Evolutionary conservation across 176 grass and related monocot genomes (phyloP).

Genomic region (Thinopyrum elongatum): DNA sequence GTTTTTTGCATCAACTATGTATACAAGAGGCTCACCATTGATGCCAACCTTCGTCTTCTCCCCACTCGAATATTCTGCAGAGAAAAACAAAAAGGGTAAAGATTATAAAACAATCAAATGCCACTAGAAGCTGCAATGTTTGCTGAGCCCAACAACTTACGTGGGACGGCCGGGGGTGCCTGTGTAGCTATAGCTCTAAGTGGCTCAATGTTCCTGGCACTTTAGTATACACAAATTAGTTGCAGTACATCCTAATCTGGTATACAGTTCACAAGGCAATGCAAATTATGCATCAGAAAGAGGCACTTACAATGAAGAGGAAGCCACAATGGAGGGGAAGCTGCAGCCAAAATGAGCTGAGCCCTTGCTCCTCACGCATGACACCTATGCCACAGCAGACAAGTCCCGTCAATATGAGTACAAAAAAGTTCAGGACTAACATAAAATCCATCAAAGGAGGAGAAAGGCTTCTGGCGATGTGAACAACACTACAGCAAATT

Average conservation of each 20-base stretch:
- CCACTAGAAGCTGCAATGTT: background rate
- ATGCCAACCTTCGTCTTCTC: slow-evolving; percentile 88
- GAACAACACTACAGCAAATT: background rate
- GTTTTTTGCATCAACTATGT: background rate
- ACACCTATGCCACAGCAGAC: slow-evolving; percentile 26
- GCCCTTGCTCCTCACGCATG: slow-evolving; percentile 19
- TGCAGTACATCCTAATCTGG: background rate
- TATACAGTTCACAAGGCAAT: background rate
- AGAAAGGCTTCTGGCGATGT: background rate
- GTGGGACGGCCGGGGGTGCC: slow-evolving; percentile 61
- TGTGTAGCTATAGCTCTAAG: slow-evolving; percentile 73
- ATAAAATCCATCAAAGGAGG: background rate
- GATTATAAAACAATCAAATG: background rate
- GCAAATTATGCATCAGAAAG: background rate
- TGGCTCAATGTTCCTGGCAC: slow-evolving; percentile 56
- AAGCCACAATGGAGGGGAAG: slow-evolving; percentile 26
- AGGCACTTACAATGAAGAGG: slow-evolving; percentile 36
- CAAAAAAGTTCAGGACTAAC: background rate
- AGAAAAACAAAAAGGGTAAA: slow-evolving; percentile 10
- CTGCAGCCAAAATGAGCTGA: slow-evolving; percentile 4
- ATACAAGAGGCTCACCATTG: slow-evolving; percentile 64
- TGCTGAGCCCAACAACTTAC: slow-evolving; percentile 43
- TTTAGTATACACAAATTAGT: slow-evolving; percentile 21
- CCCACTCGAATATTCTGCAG: slow-evolving; percentile 71
- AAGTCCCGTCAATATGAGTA: background rate